Conservation (phyloP, 345 rosid species). For the Arabidopsis thaliana region DNA sequence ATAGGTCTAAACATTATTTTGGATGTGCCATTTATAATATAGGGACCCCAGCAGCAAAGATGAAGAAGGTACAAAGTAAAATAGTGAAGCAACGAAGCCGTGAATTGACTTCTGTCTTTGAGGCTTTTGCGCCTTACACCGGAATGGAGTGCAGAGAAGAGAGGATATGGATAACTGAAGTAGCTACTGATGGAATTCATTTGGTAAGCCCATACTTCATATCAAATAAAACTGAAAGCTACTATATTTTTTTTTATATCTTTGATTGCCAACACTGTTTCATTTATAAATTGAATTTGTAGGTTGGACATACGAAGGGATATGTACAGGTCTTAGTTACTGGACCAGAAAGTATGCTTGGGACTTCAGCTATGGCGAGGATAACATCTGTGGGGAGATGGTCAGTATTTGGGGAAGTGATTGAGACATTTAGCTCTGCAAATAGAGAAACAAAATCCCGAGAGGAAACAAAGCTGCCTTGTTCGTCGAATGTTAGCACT, state of each 20-base stretch:
- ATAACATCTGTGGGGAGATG: conserved; percentile 94
- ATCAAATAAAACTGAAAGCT: conserved; percentile 5
- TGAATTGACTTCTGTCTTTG: conserved; percentile 84
- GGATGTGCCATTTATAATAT: conserved; percentile 26
- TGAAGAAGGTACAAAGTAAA: conserved; percentile 90
- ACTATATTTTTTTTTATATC: background rate
- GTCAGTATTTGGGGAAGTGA: conserved; percentile 90
- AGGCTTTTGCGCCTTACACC: conserved; percentile 80
- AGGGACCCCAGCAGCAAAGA: conserved; percentile 97
- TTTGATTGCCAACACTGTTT: background rate
- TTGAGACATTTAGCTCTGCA: conserved; percentile 53
- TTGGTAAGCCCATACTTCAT: conserved; percentile 59
- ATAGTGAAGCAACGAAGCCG: conserved; percentile 88
- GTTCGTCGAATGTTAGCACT: conserved; percentile 43
- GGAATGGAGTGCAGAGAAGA: conserved; percentile 87
- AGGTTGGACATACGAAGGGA: conserved; percentile 97
- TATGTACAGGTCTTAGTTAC: conserved; percentile 82
- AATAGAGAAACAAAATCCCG: conserved; percentile 35
- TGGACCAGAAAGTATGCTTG: conserved; percentile 72
- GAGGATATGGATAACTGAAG: conserved; percentile 94
- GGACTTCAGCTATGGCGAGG: conserved; percentile 77
- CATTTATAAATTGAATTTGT: conserved; percentile 14
- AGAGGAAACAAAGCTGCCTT: conserved; percentile 36
- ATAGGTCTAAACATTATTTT: background rate
- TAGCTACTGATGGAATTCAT: conserved; percentile 86